phyloP scores from a whole-genome alignment of 148 eudicot genomes.

The Hydrangea macrophylla region DNA sequence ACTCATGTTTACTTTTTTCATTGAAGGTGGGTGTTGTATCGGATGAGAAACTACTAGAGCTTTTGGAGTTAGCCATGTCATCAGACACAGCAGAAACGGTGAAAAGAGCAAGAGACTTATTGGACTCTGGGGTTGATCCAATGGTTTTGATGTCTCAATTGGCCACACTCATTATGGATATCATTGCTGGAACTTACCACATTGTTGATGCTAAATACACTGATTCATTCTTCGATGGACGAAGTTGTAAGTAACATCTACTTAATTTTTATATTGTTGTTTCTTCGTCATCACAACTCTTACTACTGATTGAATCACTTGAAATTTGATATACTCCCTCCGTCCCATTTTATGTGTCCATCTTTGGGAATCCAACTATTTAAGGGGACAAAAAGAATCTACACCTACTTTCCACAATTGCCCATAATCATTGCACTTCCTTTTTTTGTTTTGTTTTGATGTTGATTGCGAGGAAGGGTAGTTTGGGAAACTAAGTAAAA shows the following conservation, averaged over 20 bases:
- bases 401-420: no score
- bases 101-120: slow-evolving; percentile 80
- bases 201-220: slow-evolving; percentile 44
- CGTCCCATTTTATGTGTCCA: no score
- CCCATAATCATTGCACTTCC: no score
- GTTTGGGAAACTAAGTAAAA: no score
- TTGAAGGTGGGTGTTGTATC: slow-evolving; percentile 81
- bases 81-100: slow-evolving; percentile 93
- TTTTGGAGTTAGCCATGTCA: slow-evolving; percentile 88
- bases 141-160: slow-evolving; percentile 84
- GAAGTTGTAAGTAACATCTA: slow-evolving; percentile 62
- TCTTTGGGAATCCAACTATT: no score
- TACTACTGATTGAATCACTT: no score
- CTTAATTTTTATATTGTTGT: slow-evolving; percentile 6
- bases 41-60: slow-evolving; percentile 86
- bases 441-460: no score
- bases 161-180: slow-evolving; percentile 86
- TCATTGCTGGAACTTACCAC: slow-evolving; percentile 80
- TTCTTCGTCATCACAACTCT: neutral
- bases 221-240: slow-evolving; percentile 48
- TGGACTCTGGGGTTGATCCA: slow-evolving; percentile 93
- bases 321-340: no score
- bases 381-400: no score
- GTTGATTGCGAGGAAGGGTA: no score
- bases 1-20: neutral